Percentiles rank a stretch among this genome's conserved stretches.
phyloP scores from a whole-genome alignment of 306 rosid genomes.

The Quercus dentata region DNA sequence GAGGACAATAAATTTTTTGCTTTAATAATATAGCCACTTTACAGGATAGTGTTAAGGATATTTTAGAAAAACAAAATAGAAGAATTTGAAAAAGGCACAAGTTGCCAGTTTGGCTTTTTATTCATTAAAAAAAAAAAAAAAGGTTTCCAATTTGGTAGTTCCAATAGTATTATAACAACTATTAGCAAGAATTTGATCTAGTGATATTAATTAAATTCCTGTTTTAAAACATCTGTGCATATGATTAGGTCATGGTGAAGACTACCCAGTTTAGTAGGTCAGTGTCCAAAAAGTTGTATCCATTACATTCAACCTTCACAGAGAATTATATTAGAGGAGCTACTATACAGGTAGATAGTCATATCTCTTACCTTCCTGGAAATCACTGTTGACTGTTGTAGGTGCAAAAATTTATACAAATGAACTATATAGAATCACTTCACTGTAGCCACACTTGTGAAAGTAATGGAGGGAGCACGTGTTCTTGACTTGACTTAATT shows the following conservation, averaged over 20 bases:
- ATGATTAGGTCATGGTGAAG: constrained; percentile 59
- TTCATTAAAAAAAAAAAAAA: too few species aligned
- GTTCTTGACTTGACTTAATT: neutral
- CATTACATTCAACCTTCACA: constrained; percentile 83
- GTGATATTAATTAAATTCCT: neutral
- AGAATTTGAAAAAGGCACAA: neutral
- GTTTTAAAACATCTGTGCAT: neutral
- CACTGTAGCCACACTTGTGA: neutral
- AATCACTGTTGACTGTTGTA: neutral
- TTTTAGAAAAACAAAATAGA: neutral
- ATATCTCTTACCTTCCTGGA: neutral
- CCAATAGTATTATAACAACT: neutral
- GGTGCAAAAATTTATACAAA: neutral
- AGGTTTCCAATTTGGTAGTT: neutral
- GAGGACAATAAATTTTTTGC: neutral
- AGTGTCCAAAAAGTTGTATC: constrained; percentile 87
- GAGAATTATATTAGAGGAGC: constrained; percentile 76
- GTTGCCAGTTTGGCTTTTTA: neutral
- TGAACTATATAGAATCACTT: neutral
- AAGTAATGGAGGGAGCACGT: neutral
- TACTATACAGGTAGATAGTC: constrained; percentile 61
- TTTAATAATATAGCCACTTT: neutral
- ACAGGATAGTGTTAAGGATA: neutral
- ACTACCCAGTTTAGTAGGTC: constrained; percentile 86
- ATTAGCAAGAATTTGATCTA: neutral